phyloP scores from a whole-genome alignment of 345 rosid species.

The Atalantia buxifolia region DNA sequence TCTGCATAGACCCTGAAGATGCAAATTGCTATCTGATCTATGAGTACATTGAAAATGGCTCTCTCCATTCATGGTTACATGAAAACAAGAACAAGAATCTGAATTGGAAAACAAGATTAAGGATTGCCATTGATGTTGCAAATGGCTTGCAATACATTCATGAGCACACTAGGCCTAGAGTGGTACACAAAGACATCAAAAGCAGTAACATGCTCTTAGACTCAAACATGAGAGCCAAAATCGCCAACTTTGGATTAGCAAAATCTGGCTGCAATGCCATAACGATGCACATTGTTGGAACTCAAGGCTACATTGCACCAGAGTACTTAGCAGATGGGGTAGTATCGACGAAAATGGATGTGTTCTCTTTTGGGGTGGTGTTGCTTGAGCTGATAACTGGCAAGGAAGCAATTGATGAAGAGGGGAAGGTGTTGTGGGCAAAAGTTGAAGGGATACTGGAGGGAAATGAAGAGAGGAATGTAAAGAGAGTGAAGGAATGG shows the following conservation, averaged over 20 bases:
- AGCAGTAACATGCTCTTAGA: conserved; percentile 65
- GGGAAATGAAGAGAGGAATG: conserved; percentile 38
- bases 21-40: conserved; percentile 59
- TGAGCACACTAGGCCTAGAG: conserved; percentile 64
- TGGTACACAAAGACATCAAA: conserved; percentile 71
- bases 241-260: conserved; percentile 71
- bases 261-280: conserved; percentile 76
- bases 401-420: conserved; percentile 45
- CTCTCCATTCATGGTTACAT: conserved; percentile 58
- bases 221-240: conserved; percentile 60
- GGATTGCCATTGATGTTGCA: conserved; percentile 53
- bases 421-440: conserved; percentile 51
- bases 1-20: conserved; percentile 56
- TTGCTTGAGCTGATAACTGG: conserved; percentile 65
- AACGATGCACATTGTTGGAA: conserved; percentile 72
- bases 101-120: conserved; percentile 54
- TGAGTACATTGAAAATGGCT: conserved; percentile 54
- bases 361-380: conserved; percentile 70
- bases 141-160: conserved; percentile 74
- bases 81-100: conserved; percentile 24
- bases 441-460: conserved; percentile 26
- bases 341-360: conserved; percentile 65
- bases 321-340: conserved; percentile 61
- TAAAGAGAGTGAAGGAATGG: conserved; percentile 27
- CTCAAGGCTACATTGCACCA: conserved; percentile 76